Conservation (phyloP, 163 green algal species). For the Chlamydomonas reinhardtii region DNA sequence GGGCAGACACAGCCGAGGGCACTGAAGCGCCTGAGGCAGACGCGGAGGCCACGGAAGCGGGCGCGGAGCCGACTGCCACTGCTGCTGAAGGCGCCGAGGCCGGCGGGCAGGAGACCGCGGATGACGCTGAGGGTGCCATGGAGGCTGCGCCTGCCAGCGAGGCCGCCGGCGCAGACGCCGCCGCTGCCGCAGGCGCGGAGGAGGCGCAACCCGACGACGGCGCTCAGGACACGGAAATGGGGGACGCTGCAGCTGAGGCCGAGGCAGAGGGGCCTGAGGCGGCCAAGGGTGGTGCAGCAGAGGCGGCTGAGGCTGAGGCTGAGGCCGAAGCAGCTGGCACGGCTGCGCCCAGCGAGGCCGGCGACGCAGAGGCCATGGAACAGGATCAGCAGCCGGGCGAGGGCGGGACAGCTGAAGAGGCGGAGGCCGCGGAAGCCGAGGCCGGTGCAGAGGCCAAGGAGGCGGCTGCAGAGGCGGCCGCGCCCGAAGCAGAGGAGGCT, state of each 20-base stretch:
- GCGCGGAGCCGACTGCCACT: background rate
- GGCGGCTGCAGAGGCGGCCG: background rate
- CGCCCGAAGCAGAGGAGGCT: background rate
- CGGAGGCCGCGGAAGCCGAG: background rate
- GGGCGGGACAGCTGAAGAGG: background rate
- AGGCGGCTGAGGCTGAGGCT: background rate
- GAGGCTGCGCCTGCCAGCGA: background rate
- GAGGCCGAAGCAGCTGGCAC: background rate
- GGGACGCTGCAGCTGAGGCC: background rate
- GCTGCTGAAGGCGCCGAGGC: background rate
- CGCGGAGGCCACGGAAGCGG: background rate
- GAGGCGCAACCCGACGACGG: background rate
- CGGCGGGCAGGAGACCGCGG: background rate
- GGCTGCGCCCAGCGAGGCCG: background rate
- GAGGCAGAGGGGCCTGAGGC: background rate
- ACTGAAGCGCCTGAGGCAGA: background rate
- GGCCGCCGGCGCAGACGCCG: background rate
- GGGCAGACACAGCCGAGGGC: background rate
- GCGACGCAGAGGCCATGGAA: background rate
- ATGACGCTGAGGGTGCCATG: background rate
- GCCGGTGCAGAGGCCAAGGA: background rate
- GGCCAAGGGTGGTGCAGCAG: background rate
- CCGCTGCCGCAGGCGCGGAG: background rate
- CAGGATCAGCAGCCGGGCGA: background rate
- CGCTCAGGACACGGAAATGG: too few relatives aligned